Evolutionary conservation across 2,329 filamentous ascomycete species (phyloP).

Genomic region (Podosphaera xanthii): DNA sequence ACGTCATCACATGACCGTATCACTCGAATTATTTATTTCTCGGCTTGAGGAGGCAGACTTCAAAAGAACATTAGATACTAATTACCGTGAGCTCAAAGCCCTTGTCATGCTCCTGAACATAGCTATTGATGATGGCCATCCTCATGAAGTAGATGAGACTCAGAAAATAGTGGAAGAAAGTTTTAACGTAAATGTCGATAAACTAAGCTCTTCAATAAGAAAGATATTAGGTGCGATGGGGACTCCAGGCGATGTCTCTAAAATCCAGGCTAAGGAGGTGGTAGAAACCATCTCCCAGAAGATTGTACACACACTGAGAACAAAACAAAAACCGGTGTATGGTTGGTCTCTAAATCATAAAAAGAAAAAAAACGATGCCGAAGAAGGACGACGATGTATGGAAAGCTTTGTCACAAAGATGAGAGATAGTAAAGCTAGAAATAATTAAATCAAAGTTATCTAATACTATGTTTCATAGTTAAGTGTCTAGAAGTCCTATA

Average conservation of each 20-base stretch:
- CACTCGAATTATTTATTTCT: constrained; percentile 22
- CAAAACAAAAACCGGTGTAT: constrained; percentile 42
- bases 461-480: background rate
- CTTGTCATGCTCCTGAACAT: constrained; percentile 48
- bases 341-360: constrained; percentile 25
- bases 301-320: constrained; percentile 46
- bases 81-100: constrained; percentile 47
- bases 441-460: background rate
- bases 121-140: constrained; percentile 41
- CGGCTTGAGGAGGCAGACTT: constrained; percentile 28
- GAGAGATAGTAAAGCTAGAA: background rate
- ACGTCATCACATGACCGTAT: constrained; percentile 19
- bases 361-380: constrained; percentile 18
- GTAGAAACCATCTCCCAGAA: constrained; percentile 56
- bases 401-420: constrained; percentile 9
- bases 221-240: constrained; percentile 38
- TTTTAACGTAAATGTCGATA: constrained; percentile 54
- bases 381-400: constrained; percentile 13
- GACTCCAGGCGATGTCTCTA: constrained; percentile 44
- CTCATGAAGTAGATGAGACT: constrained; percentile 12
- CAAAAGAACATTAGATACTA: constrained; percentile 27
- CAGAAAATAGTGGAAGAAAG: constrained; percentile 20
- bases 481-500: background rate
- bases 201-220: constrained; percentile 35
- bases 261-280: constrained; percentile 54